A percentile compares a stretch with the other conserved stretches of the same genome.
These are phyloP conservation scores for Cunninghamia lanceolata DNA, from an alignment of 75 land plant species.

Conservation along the genomic window DNA sequence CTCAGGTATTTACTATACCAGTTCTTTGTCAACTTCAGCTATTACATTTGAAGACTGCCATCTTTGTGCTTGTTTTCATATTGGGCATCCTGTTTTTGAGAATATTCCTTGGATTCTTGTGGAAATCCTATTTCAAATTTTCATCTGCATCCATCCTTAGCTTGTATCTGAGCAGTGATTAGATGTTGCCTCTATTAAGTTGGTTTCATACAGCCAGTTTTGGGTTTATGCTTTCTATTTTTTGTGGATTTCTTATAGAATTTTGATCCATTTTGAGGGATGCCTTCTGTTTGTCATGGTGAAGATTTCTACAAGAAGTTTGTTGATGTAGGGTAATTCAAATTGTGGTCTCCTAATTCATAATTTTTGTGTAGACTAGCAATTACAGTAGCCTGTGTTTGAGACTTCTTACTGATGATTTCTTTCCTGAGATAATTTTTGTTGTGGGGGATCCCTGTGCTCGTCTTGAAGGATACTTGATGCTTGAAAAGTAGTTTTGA, in stretches of 20 bases:
- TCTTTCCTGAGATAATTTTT: not conserved
- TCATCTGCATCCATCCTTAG: not conserved
- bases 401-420: no score
- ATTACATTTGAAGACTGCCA: not conserved
- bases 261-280: not conserved
- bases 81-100: not conserved
- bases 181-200: not conserved
- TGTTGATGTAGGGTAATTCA: no score
- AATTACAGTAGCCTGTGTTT: no score
- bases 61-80: not conserved
- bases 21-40: not conserved
- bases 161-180: not conserved
- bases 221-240: not conserved
- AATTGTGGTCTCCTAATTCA: no score
- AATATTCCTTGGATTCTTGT: not conserved
- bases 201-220: not conserved
- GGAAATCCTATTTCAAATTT: not conserved
- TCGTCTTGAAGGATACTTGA: not conserved
- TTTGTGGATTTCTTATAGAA: not conserved
- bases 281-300: not conserved
- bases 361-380: no score
- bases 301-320: not conserved
- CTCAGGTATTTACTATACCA: not conserved
- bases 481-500: not conserved
- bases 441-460: not conserved